Evolutionary conservation across 768 basidiomycete species (phyloP).

Genomic region (Tylopilus rubrobrunneus): DNA sequence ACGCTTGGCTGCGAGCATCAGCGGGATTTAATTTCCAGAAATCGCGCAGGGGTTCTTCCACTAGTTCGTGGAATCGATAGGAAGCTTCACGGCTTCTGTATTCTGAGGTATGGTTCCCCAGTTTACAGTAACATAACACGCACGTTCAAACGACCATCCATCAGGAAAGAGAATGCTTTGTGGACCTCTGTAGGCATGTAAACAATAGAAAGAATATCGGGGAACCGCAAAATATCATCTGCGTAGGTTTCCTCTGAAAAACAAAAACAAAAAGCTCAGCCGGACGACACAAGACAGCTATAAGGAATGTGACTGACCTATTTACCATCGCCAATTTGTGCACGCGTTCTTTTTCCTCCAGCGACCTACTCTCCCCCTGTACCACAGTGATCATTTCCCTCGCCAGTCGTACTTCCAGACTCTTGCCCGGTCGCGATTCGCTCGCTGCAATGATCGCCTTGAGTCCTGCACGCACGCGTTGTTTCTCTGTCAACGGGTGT

Average conservation of each 20-base stretch:
- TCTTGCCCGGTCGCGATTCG: constrained; percentile 52
- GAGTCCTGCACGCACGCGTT: constrained; percentile 68
- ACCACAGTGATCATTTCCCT: constrained; percentile 71
- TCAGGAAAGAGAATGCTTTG: background rate
- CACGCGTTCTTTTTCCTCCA: constrained; percentile 56
- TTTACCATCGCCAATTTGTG: constrained; percentile 75
- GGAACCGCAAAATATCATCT: constrained; percentile 1
- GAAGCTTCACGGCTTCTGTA: too few species aligned
- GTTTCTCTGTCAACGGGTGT: constrained; percentile 73
- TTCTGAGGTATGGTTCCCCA: too few species aligned
- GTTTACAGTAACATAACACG: background rate
- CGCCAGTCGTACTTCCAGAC: constrained; percentile 67
- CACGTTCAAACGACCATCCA: background rate
- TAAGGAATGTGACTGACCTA: constrained; percentile 47
- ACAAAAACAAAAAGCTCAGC: constrained; percentile 1
- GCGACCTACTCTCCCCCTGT: constrained; percentile 55
- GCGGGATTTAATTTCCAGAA: too few species aligned
- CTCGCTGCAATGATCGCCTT: constrained; percentile 67
- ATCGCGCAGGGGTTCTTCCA: too few species aligned
- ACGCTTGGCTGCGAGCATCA: too few species aligned
- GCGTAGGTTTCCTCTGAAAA: constrained; percentile 21
- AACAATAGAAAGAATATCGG: background rate
- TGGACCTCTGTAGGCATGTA: background rate
- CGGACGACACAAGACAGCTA: background rate
- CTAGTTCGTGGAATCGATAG: too few species aligned